Percentiles rank a stretch among this genome's conserved stretches.
Conservation (phyloP, 495 filamentous ascomycete species). For the Penicillium antarcticum region DNA sequence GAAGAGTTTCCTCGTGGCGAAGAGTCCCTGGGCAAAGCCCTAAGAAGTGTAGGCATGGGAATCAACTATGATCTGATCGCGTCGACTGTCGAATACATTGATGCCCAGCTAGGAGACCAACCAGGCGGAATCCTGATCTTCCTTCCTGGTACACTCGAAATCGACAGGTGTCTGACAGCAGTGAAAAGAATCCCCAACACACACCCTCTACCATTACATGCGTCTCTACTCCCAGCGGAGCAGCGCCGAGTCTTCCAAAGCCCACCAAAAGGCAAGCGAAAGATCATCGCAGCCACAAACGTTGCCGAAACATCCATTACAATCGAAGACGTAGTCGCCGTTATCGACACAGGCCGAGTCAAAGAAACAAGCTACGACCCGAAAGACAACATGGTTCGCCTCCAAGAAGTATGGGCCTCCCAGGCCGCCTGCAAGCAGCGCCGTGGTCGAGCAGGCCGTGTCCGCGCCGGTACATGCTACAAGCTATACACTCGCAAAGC, state of each 20-base stretch:
- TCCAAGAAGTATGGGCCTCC: slow-evolving; percentile 94
- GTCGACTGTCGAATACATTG: slow-evolving; percentile 73
- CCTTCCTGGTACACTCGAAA: slow-evolving; percentile 81
- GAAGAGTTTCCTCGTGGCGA: slow-evolving; percentile 31
- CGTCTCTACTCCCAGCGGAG: slow-evolving; percentile 81
- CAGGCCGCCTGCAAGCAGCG: slow-evolving; percentile 93
- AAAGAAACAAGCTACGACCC: slow-evolving; percentile 96
- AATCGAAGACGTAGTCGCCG: slow-evolving; percentile 93
- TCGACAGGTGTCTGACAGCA: slow-evolving; percentile 72
- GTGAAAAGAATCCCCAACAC: slow-evolving; percentile 66
- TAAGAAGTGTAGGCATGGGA: slow-evolving; percentile 73
- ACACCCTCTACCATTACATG: slow-evolving; percentile 84
- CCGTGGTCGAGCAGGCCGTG: slow-evolving; percentile 91
- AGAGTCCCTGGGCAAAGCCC: slow-evolving; percentile 57
- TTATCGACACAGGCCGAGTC: slow-evolving; percentile 91
- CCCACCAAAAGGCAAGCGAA: slow-evolving; percentile 75
- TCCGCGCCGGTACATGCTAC: slow-evolving; percentile 87
- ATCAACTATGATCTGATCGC: slow-evolving; percentile 93
- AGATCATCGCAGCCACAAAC: slow-evolving; percentile 92
- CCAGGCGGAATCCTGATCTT: slow-evolving; percentile 92
- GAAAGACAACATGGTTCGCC: slow-evolving; percentile 87
- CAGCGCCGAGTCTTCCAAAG: slow-evolving; percentile 81
- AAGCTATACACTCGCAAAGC: slow-evolving; percentile 88
- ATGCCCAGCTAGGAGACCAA: slow-evolving; percentile 63
- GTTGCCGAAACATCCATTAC: slow-evolving; percentile 98